Conservation (phyloP, 805 yeast species). For the Metschnikowia kofuensis region DNA sequence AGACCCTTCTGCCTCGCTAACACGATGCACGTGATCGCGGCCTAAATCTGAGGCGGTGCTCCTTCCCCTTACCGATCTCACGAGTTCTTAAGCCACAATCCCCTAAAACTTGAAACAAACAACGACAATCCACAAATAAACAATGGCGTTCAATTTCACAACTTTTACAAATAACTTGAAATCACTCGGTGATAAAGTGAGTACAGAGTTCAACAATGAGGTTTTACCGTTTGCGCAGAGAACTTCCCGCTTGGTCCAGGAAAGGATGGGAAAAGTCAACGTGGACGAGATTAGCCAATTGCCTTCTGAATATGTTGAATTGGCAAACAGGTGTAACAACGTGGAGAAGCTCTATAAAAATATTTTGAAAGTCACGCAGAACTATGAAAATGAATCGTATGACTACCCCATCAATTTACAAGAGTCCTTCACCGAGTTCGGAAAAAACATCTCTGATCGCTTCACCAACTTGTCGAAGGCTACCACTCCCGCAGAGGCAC, state of each 20-base stretch:
- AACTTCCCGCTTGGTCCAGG: slow-evolving; percentile 76
- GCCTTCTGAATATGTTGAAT: slow-evolving; percentile 71
- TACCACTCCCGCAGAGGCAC: slow-evolving; percentile 77
- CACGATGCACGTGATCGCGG: background rate
- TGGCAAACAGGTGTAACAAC: slow-evolving; percentile 39
- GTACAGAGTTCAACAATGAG: slow-evolving; percentile 54
- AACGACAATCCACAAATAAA: background rate
- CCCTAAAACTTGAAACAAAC: background rate
- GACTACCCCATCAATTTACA: slow-evolving; percentile 77
- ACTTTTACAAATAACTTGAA: slow-evolving; percentile 42
- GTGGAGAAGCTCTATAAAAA: slow-evolving; percentile 42
- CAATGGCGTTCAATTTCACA: slow-evolving; percentile 43
- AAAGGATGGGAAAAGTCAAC: slow-evolving; percentile 67
- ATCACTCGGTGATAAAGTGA: slow-evolving; percentile 41
- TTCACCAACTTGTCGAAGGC: slow-evolving; percentile 69
- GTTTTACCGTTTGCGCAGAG: slow-evolving; percentile 69
- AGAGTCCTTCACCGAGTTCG: slow-evolving; percentile 73
- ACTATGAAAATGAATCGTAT: slow-evolving; percentile 73
- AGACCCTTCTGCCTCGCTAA: no score
- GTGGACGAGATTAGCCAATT: slow-evolving; percentile 70
- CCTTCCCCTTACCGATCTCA: background rate
- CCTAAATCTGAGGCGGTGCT: background rate
- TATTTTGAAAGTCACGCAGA: slow-evolving; percentile 41
- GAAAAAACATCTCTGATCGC: slow-evolving; percentile 61
- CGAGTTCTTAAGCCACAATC: background rate